A percentile compares a stretch with the other conserved stretches of the same genome.
phyloP scores from a whole-genome alignment of 2,329 filamentous ascomycete genomes.

The Cordyceps sp. region DNA sequence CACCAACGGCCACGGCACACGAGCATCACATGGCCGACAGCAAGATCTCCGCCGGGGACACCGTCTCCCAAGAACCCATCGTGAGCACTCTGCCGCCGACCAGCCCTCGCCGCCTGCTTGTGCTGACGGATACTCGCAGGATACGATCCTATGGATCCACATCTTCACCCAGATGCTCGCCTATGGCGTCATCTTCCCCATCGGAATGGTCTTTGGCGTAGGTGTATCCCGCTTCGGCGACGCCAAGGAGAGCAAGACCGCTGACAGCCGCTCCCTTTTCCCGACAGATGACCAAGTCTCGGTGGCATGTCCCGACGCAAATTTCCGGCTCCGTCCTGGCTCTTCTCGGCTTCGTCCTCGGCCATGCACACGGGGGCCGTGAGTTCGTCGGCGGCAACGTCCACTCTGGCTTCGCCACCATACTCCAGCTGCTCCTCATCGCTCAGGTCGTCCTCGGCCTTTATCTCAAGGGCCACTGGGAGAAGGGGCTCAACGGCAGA shows the following conservation, averaged over 20 bases:
- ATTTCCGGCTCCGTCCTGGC: conserved; percentile 58
- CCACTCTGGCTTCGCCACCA: conserved; percentile 66
- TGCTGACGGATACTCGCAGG: conserved; percentile 27
- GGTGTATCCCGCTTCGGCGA: neutral
- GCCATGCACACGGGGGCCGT: conserved; percentile 77
- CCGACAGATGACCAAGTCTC: conserved; percentile 62
- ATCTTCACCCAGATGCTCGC: conserved; percentile 76
- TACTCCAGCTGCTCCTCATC: conserved; percentile 64
- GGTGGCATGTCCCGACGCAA: conserved; percentile 90
- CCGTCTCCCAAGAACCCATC: conserved; percentile 56
- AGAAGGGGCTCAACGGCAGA: conserved; percentile 64
- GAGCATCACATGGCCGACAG: conserved; percentile 28
- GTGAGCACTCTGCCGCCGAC: conserved; percentile 27
- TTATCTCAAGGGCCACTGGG: conserved; percentile 80
- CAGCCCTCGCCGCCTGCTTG: neutral
- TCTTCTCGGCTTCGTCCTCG: conserved; percentile 75
- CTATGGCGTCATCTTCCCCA: conserved; percentile 83
- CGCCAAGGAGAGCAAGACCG: neutral
- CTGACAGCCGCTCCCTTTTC: neutral
- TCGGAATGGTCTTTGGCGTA: conserved; percentile 91
- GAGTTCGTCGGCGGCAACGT: conserved; percentile 63
- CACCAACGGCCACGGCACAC: conserved; percentile 19
- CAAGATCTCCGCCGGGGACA: too few relatives aligned
- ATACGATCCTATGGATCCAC: conserved; percentile 81
- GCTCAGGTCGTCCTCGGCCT: conserved; percentile 65